Evolutionary conservation across 192 early-diverging fungal genomes (phyloP).

Genomic region (Physocladia obscura): DNA sequence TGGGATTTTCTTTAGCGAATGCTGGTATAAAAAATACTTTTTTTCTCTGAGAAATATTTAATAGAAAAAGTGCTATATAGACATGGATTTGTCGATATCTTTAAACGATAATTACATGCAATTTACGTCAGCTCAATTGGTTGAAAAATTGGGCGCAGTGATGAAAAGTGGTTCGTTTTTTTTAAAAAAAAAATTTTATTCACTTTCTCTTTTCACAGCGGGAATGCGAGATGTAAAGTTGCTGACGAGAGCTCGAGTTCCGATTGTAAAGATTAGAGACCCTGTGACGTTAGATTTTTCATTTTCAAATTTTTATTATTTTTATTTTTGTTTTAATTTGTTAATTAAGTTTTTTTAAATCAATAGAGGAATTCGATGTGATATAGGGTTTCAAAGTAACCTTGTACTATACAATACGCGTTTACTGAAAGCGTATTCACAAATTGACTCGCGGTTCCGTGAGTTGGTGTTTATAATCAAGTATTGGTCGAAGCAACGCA

Average conservation of each 20-base stretch:
- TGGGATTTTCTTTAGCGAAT: slow-evolving; percentile 31
- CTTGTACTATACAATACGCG: slow-evolving; percentile 33
- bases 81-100: slow-evolving; percentile 32
- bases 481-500: slow-evolving; percentile 36
- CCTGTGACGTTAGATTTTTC: slow-evolving; percentile 7
- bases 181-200: not conserved
- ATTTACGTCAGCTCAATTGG: slow-evolving; percentile 26
- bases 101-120: not conserved
- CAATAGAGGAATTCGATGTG: slow-evolving; percentile 28
- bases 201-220: not conserved
- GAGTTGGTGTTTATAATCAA: slow-evolving; percentile 37
- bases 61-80: not conserved
- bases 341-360: not conserved
- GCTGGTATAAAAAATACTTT: slow-evolving; percentile 9
- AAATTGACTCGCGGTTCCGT: slow-evolving; percentile 30
- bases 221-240: slow-evolving; percentile 34
- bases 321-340: not conserved
- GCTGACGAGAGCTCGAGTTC: slow-evolving; percentile 35
- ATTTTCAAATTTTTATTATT: not conserved
- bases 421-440: slow-evolving; percentile 34
- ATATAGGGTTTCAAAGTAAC: slow-evolving; percentile 32
- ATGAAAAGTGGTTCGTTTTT: slow-evolving; percentile 25
- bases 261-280: slow-evolving; percentile 42
- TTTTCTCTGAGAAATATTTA: not conserved
- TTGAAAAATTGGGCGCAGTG: slow-evolving; percentile 35